Base-by-base conservation (phyloP, 345 rosid species). In the Trapa incisa region DNA sequence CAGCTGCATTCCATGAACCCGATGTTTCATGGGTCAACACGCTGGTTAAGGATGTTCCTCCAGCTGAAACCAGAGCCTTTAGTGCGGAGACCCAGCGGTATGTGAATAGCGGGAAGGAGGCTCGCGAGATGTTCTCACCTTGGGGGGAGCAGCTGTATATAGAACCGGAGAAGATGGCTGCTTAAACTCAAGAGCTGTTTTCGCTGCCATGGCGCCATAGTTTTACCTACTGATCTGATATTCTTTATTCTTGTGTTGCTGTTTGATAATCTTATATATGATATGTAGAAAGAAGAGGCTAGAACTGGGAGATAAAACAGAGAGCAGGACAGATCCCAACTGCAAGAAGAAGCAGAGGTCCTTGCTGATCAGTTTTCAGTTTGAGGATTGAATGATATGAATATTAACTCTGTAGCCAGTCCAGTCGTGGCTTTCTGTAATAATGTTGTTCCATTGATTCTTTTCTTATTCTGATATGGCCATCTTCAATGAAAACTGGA, bases 21-120 rank as follows among this genome's bases (percentile, higher is more conserved):
- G 99, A 95, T 68, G 87, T 91, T 41, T 89, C 99, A 7, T 91
- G 99, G 99, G 99, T 94, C 74, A 75, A 79, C 75, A 81, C 95
- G 12, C 66, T 90, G 70, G 96, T 94, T 66, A 90, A 86, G 80
- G 99, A 94, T 60, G 88, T 48, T 58, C 68, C 83, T 29, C 82
- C 83, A 0, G 82, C 58, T n/a, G 72, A 82, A 73, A 68, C 65
- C 22, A 68, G 72, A 10, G 62, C 58, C 36, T 80, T 73, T 0
- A 80, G 78, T 4, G 48, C 73, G 36, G 82, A 75, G 45, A 81
- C 69, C 67, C 79, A 72, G 70, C 81, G 74, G 1, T 80, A 79
- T 71, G 76, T 9, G 16, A 65, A 67, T 70, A 63, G 71, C 6
- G 74, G 81, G 43, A 75, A 80, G 32, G 81, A 77, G 8, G 75